Evolutionary conservation across 768 basidiomycete species (phyloP), one percentile per base, ranked within the genome.

Genomic region (Mycena latifolia): DNA sequence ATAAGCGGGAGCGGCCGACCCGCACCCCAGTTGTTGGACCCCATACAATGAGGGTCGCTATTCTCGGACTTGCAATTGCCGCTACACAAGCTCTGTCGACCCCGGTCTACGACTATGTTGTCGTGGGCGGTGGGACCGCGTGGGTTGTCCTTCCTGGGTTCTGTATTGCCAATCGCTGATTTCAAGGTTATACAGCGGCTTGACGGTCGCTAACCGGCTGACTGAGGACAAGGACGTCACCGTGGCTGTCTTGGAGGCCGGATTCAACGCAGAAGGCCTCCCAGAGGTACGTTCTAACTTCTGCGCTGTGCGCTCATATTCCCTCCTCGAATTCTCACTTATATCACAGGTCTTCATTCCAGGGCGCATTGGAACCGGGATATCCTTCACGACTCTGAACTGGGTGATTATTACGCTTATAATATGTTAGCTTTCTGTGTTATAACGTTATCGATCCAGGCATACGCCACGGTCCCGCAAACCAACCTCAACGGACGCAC

Each of bases 391-490:
- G 2, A 74, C 79, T 15, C 79, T 86, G 69, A 82, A 87, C 70
- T 88, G 86, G 86, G 66, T 67, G 48, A n/a, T n/a, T n/a, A n/a
- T n/a, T n/a, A n/a, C 5, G 5, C 29, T 31, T 15, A n/a, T 14
- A 4, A 43, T 18, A 11, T n/a, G n/a, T 0, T 5, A 9, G 22
- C 20, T 29, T 12, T 46, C 14, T 0, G 37, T 28, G 7, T 25
- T 17, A 5, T 43, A 27, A 22, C 39, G 15, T n/a, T n/a, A 27
- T 22, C 25, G 2, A 11, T n/a, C 2, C 28, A 67, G 66, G 75
- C 77, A 22, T 87, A 84, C 77, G 66, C 72, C 29, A 85, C 84
- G 15, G 77, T 80, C 5, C 78, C 82, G 0, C 86, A 88, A 70
- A 61, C 75, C 0, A 72, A 81, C 48, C 76, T 83, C 10, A 74